phyloP scores from a whole-genome alignment of 495 filamentous ascomycete species.

The Lepidopterella palustris region DNA sequence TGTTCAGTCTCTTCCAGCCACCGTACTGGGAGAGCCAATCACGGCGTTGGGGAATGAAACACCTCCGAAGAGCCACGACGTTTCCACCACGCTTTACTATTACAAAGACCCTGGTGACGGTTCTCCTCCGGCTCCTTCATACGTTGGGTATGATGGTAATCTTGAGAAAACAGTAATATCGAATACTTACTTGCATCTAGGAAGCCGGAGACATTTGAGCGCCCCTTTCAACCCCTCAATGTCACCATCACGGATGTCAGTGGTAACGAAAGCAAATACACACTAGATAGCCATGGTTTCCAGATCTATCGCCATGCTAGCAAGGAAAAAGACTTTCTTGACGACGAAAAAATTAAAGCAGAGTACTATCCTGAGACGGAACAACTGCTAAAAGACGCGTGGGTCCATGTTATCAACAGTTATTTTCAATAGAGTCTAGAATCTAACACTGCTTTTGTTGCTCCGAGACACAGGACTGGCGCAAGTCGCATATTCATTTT shows the following conservation, averaged over 20 bases:
- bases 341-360: conserved; percentile 54
- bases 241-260: conserved; percentile 59
- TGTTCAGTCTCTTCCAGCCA: no score
- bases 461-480: conserved; percentile 51
- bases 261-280: conserved; percentile 53
- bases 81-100: conserved; percentile 60
- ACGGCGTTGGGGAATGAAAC: no score
- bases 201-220: conserved; percentile 31
- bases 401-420: no score
- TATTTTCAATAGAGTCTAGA: not conserved
- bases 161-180: conserved; percentile 21
- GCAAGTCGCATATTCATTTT: conserved; percentile 63
- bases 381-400: conserved; percentile 44
- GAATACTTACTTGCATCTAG: no score
- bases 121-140: conserved; percentile 55
- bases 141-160: conserved; percentile 45
- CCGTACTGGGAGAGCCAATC: no score
- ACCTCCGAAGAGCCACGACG: conserved; percentile 47
- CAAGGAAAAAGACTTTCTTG: conserved; percentile 52
- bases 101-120: conserved; percentile 58
- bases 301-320: conserved; percentile 47
- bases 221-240: conserved; percentile 57
- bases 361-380: conserved; percentile 80
- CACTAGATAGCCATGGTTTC: conserved; percentile 69
- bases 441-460: not conserved